Evolutionary conservation across 352 stramenopile genomes (phyloP), one percentile per base, ranked within the genome.

Genomic region (Pythium aristosporum): DNA sequence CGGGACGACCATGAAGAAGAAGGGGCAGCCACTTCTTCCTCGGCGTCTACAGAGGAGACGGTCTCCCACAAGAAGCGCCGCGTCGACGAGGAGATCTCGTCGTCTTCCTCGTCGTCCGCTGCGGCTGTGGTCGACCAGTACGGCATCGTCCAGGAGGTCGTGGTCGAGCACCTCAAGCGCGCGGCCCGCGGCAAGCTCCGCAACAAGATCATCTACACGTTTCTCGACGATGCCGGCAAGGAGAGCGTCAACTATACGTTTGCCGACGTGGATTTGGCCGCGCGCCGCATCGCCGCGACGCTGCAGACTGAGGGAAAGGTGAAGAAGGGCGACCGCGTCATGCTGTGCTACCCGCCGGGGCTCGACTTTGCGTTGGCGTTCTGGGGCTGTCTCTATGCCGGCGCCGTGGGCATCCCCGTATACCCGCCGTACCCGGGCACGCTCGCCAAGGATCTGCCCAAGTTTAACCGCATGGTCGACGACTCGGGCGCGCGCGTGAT

Each of bases 401-500:
- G 85, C 9, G 82, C 77, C 13, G 73, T 93, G 30, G 79, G 68
- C n/a, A 85, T 93, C 57, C 82, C 85, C 16, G 80, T 90, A 69
- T 91, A 91, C 60, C 85, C 85, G 20, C 85, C 85, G 61, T 87
- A 92, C 66, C 82, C 85, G 0, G 78, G 77, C 0, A 90, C 78
- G 44, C 61, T 94, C 23, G 73, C 79, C 49, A 91, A 89, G 54
- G 85, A 94, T 55, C 57, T 94, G 41, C 85, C 82, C 28, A 90
- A 90, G 68, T 92, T 94, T 41, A 91, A 90, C 57, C 72, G 77
- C 12, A 78, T 99, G 52, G 85, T 88, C 23, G 71, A 93, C 37
- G 97, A 84, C 67, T 97, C 83, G 60, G 82, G 89, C n/a, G 96
- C 97, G 9, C 85, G 83, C 47, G 73, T 96, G 44, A 97, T 93